A percentile compares a stretch with the other conserved stretches of the same genome.
Evolutionary conservation across 2,329 filamentous ascomycete species (phyloP).

Genomic region (Fusarium chlamydosporum): DNA sequence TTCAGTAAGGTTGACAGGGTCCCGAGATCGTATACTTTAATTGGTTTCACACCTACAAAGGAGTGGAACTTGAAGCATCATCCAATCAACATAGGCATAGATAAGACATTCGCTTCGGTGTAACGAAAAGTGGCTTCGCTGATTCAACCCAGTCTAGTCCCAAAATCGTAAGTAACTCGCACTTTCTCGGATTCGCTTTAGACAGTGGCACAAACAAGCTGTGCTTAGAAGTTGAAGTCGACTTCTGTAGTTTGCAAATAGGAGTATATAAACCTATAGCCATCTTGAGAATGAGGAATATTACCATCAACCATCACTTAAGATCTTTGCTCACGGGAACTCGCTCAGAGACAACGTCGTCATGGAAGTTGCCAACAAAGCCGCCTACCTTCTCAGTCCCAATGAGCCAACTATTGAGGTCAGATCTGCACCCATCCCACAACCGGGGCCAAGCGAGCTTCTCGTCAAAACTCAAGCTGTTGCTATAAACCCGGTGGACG

Average conservation of each 20-base stretch:
- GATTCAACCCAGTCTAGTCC: neutral
- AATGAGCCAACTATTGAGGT: slow-evolving; percentile 9
- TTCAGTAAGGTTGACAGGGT: neutral
- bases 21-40: neutral
- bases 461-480: neutral
- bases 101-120: neutral
- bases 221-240: too few relatives aligned
- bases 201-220: neutral
- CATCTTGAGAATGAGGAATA: fast-evolving
- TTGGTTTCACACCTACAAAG: neutral
- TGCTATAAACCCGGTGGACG: slow-evolving; percentile 9
- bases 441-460: neutral
- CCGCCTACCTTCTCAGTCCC: slow-evolving; percentile 5
- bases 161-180: neutral
- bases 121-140: neutral
- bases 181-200: neutral
- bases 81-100: neutral
- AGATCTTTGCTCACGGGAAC: too few relatives aligned
- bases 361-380: slow-evolving; percentile 7
- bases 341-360: neutral
- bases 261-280: neutral
- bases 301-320: too few relatives aligned
- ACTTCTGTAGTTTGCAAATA: neutral
- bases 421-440: neutral
- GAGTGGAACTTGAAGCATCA: too few relatives aligned